Base-by-base conservation (phyloP, 2,329 filamentous ascomycete genomes). In the Fusarium armeniacum region DNA sequence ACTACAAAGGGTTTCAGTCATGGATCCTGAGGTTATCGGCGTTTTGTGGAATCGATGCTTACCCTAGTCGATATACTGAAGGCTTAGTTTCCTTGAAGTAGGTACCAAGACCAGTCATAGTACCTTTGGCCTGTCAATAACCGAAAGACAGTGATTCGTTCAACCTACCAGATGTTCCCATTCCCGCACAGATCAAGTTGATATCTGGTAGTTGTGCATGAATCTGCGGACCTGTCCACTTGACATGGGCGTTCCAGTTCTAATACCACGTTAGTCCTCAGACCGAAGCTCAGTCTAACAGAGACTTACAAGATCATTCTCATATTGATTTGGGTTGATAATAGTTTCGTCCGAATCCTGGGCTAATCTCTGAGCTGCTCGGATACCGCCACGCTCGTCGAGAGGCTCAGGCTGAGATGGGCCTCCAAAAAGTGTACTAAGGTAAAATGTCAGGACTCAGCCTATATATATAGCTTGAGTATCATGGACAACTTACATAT, bases 181-280 rank as follows among this genome's bases (percentile, higher is more conserved):
- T 85, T 2, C 85, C 85, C 2, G 85, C 82, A 62, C 86, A 88
- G 18, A 89, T 79, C 3, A 89, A 73, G 35, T 83, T 85, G 62
- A 89, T 87, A 46, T 87, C 81, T 1, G 87, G 87, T 1, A 89
- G 73, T 55, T 89, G 87, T 56, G 78, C 81, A 47, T 83, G 78
- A 18, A 89, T 87, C 65, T 89, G 87, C 0, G 86, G 85, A 0
- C 87, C 87, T 0, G 87, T 89, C 87, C 87, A 89, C 24, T 82
- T 82, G 13, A 86, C 76, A 66, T 89, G 87, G 3, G 87, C 78
- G 71, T 82, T 80, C 83, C 84, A 86, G 60, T 87, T 86, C 83
- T 84, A 2, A 15, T 3, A 6, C 1, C 0, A 4, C 5, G 24
- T 62, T 12, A 72, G 32, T 6, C 12, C 8, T n/a, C 11, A 3